Base-by-base conservation (phyloP, 1,284 basidiomycete species). In the Ceratobasidium sp. region DNA sequence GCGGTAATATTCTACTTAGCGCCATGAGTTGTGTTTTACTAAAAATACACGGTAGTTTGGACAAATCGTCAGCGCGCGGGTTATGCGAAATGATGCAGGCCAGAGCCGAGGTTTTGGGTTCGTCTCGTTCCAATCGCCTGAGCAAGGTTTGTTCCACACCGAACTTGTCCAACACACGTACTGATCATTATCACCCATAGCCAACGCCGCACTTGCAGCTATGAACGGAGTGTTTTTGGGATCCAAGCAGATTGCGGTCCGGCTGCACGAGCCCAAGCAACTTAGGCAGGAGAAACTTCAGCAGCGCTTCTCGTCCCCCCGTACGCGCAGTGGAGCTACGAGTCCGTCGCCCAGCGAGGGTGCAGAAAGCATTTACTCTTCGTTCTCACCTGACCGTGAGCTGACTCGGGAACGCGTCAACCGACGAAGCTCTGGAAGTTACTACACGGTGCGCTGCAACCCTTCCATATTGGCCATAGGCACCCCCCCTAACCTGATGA, bases 51-150 rank as follows among this genome's bases (percentile, higher is more conserved):
- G 63, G 0, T 78, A 93, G 89, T 93, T 90, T 78, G 94, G 94
- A 50, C 89, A 91, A 81, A 94, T 96, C 72, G 91, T 94, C 74
- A 95, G 95, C 80, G 95, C 95, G 30, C 89, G 95, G 73, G 94
- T 98, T 61, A 98, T 98, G 96, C 89, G 94, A 28, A 95, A 95
- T 78, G 91, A 95, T 77, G 83, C 79, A 62, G 92, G 93, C 26
- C 89, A 92, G 69, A 94, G 92, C 80, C 90, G 94, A 73, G 95
- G 95, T 5, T 98, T 97, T 79, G 96, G 96, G n/a, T 98, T 98
- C 79, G 96, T 98, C 73, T 94, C 92, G 30, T 98, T 84, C 82
- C 90, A 93, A 78, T 87, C 87, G 14, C 92, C 94, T 14, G 89
- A 92, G 76, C 91, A 95, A 86, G 93, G 93, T 93, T 77, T 69